Evolutionary conservation across 257 asterid species (phyloP).

Genomic region (Thymus quinquecostatus): DNA sequence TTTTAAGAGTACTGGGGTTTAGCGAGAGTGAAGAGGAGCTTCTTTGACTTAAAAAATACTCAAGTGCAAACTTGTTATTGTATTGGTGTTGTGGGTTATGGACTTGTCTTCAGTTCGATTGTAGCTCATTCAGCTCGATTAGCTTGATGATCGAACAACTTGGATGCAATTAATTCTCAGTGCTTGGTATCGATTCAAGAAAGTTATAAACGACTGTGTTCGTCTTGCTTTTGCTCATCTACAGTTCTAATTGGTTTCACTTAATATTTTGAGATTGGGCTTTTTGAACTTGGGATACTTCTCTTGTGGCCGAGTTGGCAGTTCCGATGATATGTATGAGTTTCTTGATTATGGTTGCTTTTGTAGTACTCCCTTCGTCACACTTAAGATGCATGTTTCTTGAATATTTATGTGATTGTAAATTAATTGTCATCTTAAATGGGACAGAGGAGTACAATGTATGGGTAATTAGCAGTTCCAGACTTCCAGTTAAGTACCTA

Average conservation of each 20-base stretch:
- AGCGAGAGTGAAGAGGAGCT: no score
- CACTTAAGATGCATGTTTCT: no score
- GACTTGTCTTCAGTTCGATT: background rate
- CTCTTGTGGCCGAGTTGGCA: background rate
- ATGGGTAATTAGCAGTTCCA: background rate
- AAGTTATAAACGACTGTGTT: background rate
- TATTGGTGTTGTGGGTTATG: background rate
- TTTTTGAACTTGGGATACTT: background rate
- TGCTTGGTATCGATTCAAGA: background rate
- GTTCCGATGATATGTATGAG: background rate
- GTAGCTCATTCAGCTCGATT: background rate
- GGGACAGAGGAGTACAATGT: no score
- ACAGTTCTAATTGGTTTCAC: background rate
- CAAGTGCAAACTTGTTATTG: background rate
- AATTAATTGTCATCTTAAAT: no score
- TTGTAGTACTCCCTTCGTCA: constrained; percentile 1
- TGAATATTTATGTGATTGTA: no score
- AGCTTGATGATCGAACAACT: background rate
- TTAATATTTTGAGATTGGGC: background rate
- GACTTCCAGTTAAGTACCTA: background rate
- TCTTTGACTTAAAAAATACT: background rate
- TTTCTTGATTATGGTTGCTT: constrained; percentile 10
- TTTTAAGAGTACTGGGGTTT: no score
- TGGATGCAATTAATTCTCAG: no score
- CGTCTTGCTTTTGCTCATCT: background rate